phyloP scores from a whole-genome alignment of 768 basidiomycete species.

The Auricularia sp. region DNA sequence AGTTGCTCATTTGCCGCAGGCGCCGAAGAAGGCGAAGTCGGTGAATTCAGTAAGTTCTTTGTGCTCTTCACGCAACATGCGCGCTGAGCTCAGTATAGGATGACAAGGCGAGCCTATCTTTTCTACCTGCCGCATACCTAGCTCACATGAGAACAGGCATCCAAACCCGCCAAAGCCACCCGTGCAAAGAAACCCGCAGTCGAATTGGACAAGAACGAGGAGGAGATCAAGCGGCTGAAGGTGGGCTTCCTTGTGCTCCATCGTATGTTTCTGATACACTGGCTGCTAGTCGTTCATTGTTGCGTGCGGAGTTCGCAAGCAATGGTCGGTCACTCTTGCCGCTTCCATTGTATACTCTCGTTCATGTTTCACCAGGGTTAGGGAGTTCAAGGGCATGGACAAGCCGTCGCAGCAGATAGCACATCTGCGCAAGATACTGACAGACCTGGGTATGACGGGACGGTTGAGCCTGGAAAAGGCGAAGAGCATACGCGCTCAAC shows the following conservation, averaged over 20 bases:
- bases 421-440: constrained; percentile 52
- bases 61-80: neutral
- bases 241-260: constrained; percentile 23
- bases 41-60: no score
- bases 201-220: constrained; percentile 45
- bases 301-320: constrained; percentile 68
- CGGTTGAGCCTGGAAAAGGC: constrained; percentile 74
- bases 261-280: neutral
- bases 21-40: no score
- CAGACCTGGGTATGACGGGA: constrained; percentile 72
- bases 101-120: constrained; percentile 4
- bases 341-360: neutral
- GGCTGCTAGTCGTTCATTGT: constrained; percentile 47
- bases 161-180: constrained; percentile 1
- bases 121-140: neutral
- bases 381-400: constrained; percentile 52
- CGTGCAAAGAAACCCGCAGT: constrained; percentile 14
- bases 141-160: neutral
- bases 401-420: constrained; percentile 52
- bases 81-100: neutral
- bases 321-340: constrained; percentile 37
- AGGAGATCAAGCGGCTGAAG: constrained; percentile 65
- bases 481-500: constrained; percentile 54
- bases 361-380: constrained; percentile 19
- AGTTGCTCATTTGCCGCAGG: no score